Base-by-base conservation (phyloP, 2,329 filamentous ascomycete genomes). In the Calonectria hawksworthii region DNA sequence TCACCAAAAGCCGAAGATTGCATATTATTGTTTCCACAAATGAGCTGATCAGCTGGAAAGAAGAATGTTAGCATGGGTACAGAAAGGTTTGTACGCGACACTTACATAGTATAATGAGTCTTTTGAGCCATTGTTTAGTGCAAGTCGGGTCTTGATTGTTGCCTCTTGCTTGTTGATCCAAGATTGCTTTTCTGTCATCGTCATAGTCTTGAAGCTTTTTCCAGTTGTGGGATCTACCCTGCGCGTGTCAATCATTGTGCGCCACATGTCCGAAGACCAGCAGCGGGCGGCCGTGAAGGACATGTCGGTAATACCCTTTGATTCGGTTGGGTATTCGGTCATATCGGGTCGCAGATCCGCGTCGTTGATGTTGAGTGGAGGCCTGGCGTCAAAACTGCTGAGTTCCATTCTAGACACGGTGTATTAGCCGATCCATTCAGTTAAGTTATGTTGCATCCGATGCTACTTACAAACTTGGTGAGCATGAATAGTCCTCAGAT, bases 231-330 rank as follows among this genome's bases (percentile, higher is more conserved):
- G 28, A 41, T 73, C 52, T 4, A 51, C 26, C 34, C 71, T 47
- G 8, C 71, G 66, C 9, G 71, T 73, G 51, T 73, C 71, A 23
- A 73, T 73, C 71, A 73, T 73, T 30, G 54, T 65, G 21, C 71
- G 71, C 71, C 71, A 73, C 34, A 65, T 70, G 59, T 56, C 68
- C 11, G 71, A 73, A 11, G 71, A 66, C 71, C 71, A 73, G 56
- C 71, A 73, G 6, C 71, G 54, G 30, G 50, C 71, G 23, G 32
- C 71, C 10, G 71, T 73, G 50, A 73, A 73, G 47, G 71, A 73
- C 71, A 70, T 73, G 59, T 73, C 71, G 26, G 71, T 73, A 32
- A 73, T 73, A 34, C 47, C 56, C 21, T 26, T 63, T 18, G 50
- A 56, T 38, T 73, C 71, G 16, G 4, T 23, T 23, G 71, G 71